phyloP scores from a whole-genome alignment of 208 protist genomes.

The Crithidia bombi region DNA sequence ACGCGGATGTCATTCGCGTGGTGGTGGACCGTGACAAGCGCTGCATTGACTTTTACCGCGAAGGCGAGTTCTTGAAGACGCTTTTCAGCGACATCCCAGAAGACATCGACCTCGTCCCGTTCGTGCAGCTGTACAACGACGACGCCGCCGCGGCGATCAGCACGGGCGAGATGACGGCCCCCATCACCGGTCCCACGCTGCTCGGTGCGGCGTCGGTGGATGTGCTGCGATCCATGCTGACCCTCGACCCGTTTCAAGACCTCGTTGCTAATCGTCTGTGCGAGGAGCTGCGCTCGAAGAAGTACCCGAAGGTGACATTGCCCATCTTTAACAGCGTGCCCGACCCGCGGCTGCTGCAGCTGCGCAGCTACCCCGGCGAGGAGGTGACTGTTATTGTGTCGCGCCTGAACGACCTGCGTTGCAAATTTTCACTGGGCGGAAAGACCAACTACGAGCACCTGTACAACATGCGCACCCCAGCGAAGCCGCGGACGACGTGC shows the following conservation, averaged over 20 bases:
- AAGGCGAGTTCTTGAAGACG: conserved; percentile 83
- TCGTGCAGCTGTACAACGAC: conserved; percentile 94
- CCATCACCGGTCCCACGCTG: conserved; percentile 75
- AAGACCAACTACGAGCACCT: conserved; percentile 79
- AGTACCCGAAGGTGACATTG: conserved; percentile 78
- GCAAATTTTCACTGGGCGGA: conserved; percentile 76
- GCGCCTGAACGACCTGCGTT: conserved; percentile 69
- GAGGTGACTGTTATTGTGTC: conserved; percentile 65
- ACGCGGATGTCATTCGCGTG: conserved; percentile 79
- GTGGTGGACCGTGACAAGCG: conserved; percentile 77
- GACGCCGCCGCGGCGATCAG: conserved; percentile 75
- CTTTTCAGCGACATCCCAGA: conserved; percentile 85
- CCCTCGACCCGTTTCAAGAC: conserved; percentile 77
- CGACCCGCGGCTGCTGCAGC: conserved; percentile 78
- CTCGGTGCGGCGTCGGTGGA: conserved; percentile 84
- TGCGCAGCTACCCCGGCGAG: conserved; percentile 61
- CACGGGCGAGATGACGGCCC: conserved; percentile 79
- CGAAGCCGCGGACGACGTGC: conserved; percentile 59
- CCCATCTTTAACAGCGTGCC: conserved; percentile 83
- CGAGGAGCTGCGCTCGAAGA: conserved; percentile 61
- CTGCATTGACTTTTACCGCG: conserved; percentile 86
- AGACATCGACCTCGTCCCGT: conserved; percentile 85
- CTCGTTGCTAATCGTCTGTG: conserved; percentile 73
- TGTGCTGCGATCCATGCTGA: conserved; percentile 88
- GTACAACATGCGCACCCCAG: conserved; percentile 79